Base-by-base conservation (phyloP, 1,284 basidiomycete genomes). In the Cutaneotrichosporon sp. region DNA sequence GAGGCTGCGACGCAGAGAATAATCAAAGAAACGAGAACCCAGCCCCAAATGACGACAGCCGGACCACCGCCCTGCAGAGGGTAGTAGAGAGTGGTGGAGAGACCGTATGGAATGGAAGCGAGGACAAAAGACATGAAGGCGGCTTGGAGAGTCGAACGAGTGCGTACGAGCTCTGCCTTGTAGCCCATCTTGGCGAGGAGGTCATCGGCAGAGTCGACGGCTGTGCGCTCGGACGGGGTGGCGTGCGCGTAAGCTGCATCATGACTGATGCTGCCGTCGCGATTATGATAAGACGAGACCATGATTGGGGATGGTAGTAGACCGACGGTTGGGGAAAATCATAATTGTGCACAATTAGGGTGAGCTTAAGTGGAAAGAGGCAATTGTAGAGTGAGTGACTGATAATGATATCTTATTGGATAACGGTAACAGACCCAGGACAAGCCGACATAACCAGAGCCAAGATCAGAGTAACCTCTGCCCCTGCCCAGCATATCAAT, bases 1-100 rank as follows among this genome's bases (percentile, higher is more conserved):
- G 79, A 81, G 4, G 79, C 70, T 18, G 80, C 80, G 63, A 82
- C 80, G 64, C 77, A 79, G 60, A 82, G 65, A 56, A 77, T 79
- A 69, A 82, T 81, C 56, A 75, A 53, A 10, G 75, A 77, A 63
- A 82, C 80, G 58, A 82, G 69, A 31, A 81, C 72, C 81, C 81
- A 82, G n/a, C 69, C 72, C 75, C 75, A 76, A 47, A 75, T 64
- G 40, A 72, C 75, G 40, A 75, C 72, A 32, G 71, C 63, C 11
- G 75, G 69, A 7, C 75, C 75, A 34, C 75, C 75, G 53, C 73
- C 73, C 58, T 63, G 65, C 5, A 76, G 62, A 8, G 74, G 66
- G 62, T 76, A 76, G 68, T 69, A 74, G 59, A 76, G 71, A 1
- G 74, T 76, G 7, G 74, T 76, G 5, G 68, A 63, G 26, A 73